phyloP scores from a whole-genome alignment of 2,329 filamentous ascomycete species.

The Penicillium italicum region DNA sequence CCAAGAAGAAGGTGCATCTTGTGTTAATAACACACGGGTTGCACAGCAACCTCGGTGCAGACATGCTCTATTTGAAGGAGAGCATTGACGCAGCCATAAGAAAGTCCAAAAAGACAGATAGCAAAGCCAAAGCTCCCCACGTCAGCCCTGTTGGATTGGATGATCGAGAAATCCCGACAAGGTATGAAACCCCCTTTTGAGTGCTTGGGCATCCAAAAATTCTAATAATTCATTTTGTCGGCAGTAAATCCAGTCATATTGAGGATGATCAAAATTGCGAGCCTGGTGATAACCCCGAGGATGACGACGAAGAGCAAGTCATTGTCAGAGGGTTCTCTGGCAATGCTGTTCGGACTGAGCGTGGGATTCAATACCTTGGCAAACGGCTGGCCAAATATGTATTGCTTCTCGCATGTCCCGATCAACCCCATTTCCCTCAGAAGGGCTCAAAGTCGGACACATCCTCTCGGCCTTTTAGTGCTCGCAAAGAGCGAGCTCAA shows the following conservation, averaged over 20 bases:
- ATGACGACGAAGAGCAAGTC: conserved; percentile 65
- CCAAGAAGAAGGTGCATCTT: conserved; percentile 63
- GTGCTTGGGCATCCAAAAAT: neutral
- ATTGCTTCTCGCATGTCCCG: conserved; percentile 84
- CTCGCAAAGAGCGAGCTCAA: conserved; percentile 29
- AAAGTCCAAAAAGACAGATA: conserved; percentile 61
- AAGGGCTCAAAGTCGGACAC: conserved; percentile 53
- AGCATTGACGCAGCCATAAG: conserved; percentile 83
- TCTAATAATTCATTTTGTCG: neutral
- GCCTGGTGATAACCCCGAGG: conserved; percentile 22
- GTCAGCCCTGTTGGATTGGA: neutral
- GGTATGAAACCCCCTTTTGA: neutral
- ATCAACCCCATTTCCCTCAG: conserved; percentile 78
- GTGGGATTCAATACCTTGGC: conserved; percentile 93
- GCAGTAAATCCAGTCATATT: neutral
- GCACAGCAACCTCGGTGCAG: conserved; percentile 90
- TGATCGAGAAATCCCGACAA: neutral
- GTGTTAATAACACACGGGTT: conserved; percentile 91
- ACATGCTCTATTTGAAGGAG: conserved; percentile 97
- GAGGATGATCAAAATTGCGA: neutral
- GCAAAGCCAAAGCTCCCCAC: conserved; percentile 50
- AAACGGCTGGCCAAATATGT: conserved; percentile 92
- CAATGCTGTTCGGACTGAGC: conserved; percentile 87
- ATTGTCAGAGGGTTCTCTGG: conserved; percentile 86
- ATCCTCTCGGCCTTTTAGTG: conserved; percentile 48